A percentile compares a stretch with the other conserved stretches of the same genome.
Evolutionary conservation across 1,284 basidiomycete species (phyloP).

Genomic region (Microbotryomycetes sp.): DNA sequence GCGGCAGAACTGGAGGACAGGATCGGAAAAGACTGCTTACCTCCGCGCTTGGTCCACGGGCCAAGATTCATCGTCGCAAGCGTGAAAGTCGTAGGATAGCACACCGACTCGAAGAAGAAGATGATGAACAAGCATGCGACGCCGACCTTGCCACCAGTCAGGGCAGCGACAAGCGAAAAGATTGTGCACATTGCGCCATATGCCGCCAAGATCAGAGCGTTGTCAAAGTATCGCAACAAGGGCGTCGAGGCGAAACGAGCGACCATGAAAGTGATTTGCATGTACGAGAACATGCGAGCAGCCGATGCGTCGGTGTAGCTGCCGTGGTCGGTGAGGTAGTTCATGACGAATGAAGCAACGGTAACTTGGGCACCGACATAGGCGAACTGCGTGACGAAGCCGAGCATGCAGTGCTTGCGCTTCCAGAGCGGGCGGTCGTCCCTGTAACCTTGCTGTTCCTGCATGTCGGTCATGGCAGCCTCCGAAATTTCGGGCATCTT

Average conservation of each 20-base stretch:
- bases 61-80: constrained; percentile 64
- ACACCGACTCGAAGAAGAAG: constrained; percentile 50
- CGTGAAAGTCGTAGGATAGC: constrained; percentile 50
- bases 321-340: constrained; percentile 58
- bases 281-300: constrained; percentile 61
- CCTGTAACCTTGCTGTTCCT: constrained; percentile 44
- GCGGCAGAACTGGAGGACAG: too few species aligned
- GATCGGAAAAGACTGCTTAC: constrained; percentile 12
- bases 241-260: constrained; percentile 56
- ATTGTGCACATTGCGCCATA: constrained; percentile 52
- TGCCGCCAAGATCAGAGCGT: constrained; percentile 55
- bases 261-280: constrained; percentile 60
- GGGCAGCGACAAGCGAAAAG: constrained; percentile 52
- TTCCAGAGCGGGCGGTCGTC: constrained; percentile 58
- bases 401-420: constrained; percentile 63
- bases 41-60: constrained; percentile 57
- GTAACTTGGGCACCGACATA: constrained; percentile 62
- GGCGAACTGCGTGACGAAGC: constrained; percentile 12
- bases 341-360: constrained; percentile 64
- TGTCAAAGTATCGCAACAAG: constrained; percentile 55
- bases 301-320: constrained; percentile 52
- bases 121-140: constrained; percentile 58
- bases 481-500: constrained; percentile 67
- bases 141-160: constrained; percentile 51
- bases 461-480: constrained; percentile 34